A percentile compares a stretch with the other conserved stretches of the same genome.
Conservation (phyloP, 192 early-diverging fungal genomes). For the Geranomyces michiganensis region DNA sequence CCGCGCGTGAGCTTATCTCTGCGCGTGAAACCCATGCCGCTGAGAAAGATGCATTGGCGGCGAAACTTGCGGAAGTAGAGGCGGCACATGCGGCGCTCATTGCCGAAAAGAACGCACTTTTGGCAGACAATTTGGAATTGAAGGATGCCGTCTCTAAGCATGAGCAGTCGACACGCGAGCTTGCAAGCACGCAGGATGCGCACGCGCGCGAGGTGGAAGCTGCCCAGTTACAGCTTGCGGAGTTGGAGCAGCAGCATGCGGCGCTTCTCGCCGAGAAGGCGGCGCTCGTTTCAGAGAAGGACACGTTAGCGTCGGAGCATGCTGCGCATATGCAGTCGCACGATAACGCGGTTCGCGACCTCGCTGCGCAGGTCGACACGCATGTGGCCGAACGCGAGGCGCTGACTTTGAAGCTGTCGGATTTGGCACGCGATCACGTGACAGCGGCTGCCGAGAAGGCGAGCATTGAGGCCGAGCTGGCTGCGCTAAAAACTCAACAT, state of each 20-base stretch:
- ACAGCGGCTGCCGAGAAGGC: neutral
- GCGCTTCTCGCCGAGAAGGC: neutral
- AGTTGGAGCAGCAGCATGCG: neutral
- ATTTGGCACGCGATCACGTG: neutral
- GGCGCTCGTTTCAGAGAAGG: neutral
- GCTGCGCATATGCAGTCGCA: neutral
- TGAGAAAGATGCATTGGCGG: neutral
- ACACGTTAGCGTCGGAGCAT: neutral
- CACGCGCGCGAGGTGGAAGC: neutral
- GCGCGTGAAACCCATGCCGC: neutral
- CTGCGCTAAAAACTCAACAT: neutral
- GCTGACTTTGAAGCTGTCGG: neutral
- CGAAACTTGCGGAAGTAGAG: constrained; percentile 1
- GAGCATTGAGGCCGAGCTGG: neutral
- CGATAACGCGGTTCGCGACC: neutral
- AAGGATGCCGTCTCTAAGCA: neutral
- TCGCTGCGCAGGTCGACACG: neutral
- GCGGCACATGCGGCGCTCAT: neutral
- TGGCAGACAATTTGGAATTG: neutral
- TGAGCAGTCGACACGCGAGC: neutral
- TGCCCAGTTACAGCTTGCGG: neutral
- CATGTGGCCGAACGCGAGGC: neutral
- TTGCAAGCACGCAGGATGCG: neutral
- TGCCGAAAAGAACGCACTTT: neutral
- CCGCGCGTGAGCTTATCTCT: neutral